Evolutionary conservation across 257 asterid species (phyloP), one percentile per base, ranked within the genome.

Genomic region (Scutellaria barbata): DNA sequence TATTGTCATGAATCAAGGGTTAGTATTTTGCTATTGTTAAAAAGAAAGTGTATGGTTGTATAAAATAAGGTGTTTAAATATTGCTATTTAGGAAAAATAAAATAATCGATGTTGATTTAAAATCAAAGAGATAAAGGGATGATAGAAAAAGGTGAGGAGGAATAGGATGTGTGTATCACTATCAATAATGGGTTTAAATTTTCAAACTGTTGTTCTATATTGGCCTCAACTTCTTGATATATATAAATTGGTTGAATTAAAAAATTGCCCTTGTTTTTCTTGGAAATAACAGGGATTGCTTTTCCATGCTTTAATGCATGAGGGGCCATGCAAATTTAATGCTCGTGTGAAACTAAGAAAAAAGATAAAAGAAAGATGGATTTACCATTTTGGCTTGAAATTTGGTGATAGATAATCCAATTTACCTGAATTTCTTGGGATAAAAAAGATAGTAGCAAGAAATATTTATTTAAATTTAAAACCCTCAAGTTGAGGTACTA

Each of bases 271-370:
- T 72, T 58, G 11, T 43, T 53, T 81, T 81, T 74, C 55, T 54
- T 37, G 60, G 47, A 75, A 77, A 63, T 84, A 71, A 73, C 82
- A 52, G 9, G 48, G 56, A 63, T 68, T 62, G 57, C 64, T 69
- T 77, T 80, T 75, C 75, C 83, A 62, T 48, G 76, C 87, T 75
- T 88, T 87, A 77, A 84, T 82, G 83, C 77, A 73, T 50, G 86
- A 79, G 84, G 83, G 97, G 79, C 89, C 92, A 81, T 63, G 78
- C 82, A 77, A 77, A 82, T 82, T 86, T 42, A 82, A 82, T 77
- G 73, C 58, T 76, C 62, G 69, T 82, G 76, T 77, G 87, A 74
- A 80, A 73, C 42, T 30, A 22, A 22, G 10, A 20, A 45, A 22
- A 10, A 14, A 25, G 17, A 6, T 48, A 14, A 10, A 42, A 3